Conservation (phyloP, 176 grass and related monocot genomes). For the Aegilops longissima region DNA sequence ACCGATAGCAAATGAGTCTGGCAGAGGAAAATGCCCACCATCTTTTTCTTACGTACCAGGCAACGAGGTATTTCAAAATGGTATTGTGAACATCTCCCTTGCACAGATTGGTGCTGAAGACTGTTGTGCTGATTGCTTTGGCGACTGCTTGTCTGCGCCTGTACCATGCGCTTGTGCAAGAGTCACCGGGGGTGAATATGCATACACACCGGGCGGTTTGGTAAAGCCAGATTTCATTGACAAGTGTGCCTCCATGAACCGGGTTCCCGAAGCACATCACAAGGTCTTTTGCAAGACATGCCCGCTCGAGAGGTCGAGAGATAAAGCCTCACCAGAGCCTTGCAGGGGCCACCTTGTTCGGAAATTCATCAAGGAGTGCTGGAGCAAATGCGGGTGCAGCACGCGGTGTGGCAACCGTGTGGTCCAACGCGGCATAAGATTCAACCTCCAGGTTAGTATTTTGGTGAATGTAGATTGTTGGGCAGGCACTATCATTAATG, state of each 20-base stretch:
- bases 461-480: background rate
- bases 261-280: constrained; percentile 30
- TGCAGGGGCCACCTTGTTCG: constrained; percentile 58
- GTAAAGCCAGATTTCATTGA: constrained; percentile 57
- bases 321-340: constrained; percentile 32
- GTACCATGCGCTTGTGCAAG: constrained; percentile 62
- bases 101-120: constrained; percentile 64
- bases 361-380: constrained; percentile 77
- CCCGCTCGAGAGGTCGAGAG: constrained; percentile 47
- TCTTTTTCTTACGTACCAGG: constrained; percentile 55
- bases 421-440: constrained; percentile 60
- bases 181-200: constrained; percentile 62
- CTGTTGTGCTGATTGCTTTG: constrained; percentile 61
- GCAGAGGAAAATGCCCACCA: constrained; percentile 34
- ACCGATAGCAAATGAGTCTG: constrained; percentile 57
- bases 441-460: constrained; percentile 6
- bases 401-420: constrained; percentile 69
- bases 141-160: constrained; percentile 52
- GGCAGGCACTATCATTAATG: background rate
- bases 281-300: constrained; percentile 54
- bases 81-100: constrained; percentile 49
- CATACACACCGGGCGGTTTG: constrained; percentile 58
- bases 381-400: constrained; percentile 70
- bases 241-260: constrained; percentile 45
- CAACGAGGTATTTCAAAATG: constrained; percentile 58